Percentiles rank a stretch among this genome's conserved stretches.
Conservation (phyloP, 2,329 filamentous ascomycete genomes). For the Mariannaea sp. region DNA sequence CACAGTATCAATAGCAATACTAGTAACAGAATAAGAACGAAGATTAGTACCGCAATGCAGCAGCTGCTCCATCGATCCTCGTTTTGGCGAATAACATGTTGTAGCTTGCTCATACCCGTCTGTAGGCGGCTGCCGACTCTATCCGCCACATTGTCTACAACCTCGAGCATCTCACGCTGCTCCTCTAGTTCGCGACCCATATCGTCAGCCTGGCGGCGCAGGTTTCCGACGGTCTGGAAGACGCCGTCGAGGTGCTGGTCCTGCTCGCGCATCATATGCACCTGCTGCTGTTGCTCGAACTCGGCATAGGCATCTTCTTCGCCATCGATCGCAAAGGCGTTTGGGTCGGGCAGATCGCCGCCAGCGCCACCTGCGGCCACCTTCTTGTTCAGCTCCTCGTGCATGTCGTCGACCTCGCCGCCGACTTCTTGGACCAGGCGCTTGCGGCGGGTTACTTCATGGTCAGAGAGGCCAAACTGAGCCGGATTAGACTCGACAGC, state of each 20-base stretch:
- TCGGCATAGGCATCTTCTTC: constrained; percentile 67
- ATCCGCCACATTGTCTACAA: constrained; percentile 83
- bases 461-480: constrained; percentile 80
- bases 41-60: constrained; percentile 87
- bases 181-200: constrained; percentile 98
- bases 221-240: constrained; percentile 88
- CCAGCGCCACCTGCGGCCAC: constrained; percentile 45
- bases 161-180: constrained; percentile 85
- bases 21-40: constrained; percentile 84
- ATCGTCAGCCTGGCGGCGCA: constrained; percentile 87
- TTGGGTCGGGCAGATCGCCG: constrained; percentile 58
- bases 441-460: constrained; percentile 81
- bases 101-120: constrained; percentile 84
- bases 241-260: constrained; percentile 92
- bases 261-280: constrained; percentile 92
- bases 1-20: constrained; percentile 73
- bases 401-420: constrained; percentile 87
- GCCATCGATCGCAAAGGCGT: constrained; percentile 59
- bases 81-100: constrained; percentile 82
- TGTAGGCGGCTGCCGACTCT: constrained; percentile 84
- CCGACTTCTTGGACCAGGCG: constrained; percentile 88
- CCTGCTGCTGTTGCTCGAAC: constrained; percentile 90
- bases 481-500: constrained; percentile 88
- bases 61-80: constrained; percentile 89
- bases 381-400: constrained; percentile 73